phyloP scores from a whole-genome alignment of 2,329 filamentous ascomycete genomes.

The Rhytidhysteron rufulum region DNA sequence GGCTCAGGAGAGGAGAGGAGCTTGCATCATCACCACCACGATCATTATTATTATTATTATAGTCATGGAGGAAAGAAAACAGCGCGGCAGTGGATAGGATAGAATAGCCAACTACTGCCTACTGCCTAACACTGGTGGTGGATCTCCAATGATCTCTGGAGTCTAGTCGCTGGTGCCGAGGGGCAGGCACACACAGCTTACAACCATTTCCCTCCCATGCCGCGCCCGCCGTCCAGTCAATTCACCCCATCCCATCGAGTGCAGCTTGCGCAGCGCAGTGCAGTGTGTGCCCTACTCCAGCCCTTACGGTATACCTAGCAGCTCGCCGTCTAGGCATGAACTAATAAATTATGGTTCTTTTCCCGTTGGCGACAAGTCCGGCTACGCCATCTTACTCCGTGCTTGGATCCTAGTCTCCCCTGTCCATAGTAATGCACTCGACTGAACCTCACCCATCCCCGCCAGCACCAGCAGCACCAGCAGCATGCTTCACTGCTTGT shows the following conservation, averaged over 20 bases:
- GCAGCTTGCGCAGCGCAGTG: too few species aligned
- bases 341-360: conserved; percentile 1
- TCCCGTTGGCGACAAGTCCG: background rate
- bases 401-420: conserved; percentile 20
- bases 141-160: conserved; percentile 3
- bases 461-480: conserved; percentile 25
- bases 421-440: conserved; percentile 29
- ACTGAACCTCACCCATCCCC: conserved; percentile 24
- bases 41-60: too few species aligned
- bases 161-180: background rate
- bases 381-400: conserved; percentile 14
- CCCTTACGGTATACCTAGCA: conserved; percentile 1
- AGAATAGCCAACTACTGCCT: conserved; percentile 1
- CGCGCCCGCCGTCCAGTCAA: too few species aligned
- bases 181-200: background rate
- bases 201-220: background rate
- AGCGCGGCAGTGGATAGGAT: background rate
- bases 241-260: too few species aligned
- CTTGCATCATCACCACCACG: too few species aligned
- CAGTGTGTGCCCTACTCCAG: conserved; percentile 1
- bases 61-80: too few species aligned
- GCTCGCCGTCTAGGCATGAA: conserved; percentile 1
- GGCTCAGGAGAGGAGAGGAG: conserved; percentile 15
- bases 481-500: conserved; percentile 17
- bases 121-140: background rate